These are phyloP conservation scores for Xylaria telfairii DNA, from an alignment of 495 filamentous ascomycete genomes.

Conservation along the genomic window DNA sequence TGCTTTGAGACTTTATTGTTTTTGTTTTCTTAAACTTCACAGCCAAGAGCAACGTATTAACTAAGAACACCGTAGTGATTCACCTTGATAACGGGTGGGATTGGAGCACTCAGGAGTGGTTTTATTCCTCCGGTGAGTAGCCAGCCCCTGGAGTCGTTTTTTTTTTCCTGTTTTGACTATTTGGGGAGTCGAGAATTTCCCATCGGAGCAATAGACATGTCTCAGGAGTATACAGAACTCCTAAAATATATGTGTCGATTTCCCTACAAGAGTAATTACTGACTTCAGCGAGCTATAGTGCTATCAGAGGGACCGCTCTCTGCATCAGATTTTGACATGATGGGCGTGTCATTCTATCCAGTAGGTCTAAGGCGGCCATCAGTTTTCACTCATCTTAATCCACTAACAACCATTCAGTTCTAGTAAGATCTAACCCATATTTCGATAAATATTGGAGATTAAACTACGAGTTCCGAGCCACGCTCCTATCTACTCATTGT, in stretches of 20 bases:
- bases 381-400: neutral
- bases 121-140: slow-evolving; percentile 67
- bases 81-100: slow-evolving; percentile 76
- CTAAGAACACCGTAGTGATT: slow-evolving; percentile 49
- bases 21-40: neutral
- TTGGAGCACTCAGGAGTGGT: slow-evolving; percentile 67
- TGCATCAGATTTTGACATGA: slow-evolving; percentile 67
- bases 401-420: slow-evolving; percentile 46
- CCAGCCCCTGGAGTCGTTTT: too few species aligned
- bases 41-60: slow-evolving; percentile 20
- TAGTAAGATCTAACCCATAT: slow-evolving; percentile 41
- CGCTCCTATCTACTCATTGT: neutral
- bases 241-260: too few species aligned
- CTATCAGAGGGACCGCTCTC: slow-evolving; percentile 58
- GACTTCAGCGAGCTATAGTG: too few species aligned
- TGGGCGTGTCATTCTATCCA: slow-evolving; percentile 75
- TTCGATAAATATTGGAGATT: neutral
- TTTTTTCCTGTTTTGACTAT: too few species aligned
- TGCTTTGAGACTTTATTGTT: neutral
- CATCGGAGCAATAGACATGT: too few species aligned
- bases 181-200: too few species aligned
- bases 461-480: neutral
- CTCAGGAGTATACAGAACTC: too few species aligned
- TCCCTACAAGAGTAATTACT: too few species aligned
- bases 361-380: neutral